Base-by-base conservation (phyloP, 2,329 filamentous ascomycete species). In the Coniochaeta sp. region DNA sequence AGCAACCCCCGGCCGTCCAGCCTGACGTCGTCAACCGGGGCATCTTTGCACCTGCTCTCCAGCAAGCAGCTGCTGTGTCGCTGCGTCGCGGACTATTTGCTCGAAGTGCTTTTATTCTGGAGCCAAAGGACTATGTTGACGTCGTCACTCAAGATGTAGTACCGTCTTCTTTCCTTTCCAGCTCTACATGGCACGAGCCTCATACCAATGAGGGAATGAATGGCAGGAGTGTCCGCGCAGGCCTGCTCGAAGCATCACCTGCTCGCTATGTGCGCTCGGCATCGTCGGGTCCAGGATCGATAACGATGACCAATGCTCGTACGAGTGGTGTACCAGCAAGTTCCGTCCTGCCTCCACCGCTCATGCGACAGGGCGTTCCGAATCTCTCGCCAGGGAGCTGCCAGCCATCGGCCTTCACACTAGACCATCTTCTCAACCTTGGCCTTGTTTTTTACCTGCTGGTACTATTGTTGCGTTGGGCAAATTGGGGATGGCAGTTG, bases 401-500 rank as follows among this genome's bases (percentile, higher is more conserved):
- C 34, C 47, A 7, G 24, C 24, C 24, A 31, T 31, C 24, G 47
- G 4, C 44, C 16, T 14, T 40, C 28, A 24, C 56, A 52, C 59
- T 63, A 60, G 62, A 63, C 62, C 64, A 62, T 59, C 62, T 69
- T 64, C 62, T 63, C 63, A 65, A 63, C 58, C 44, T 66, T 58
- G 63, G 67, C 64, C 66, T 69, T 66, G 67, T 69, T 62, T 67
- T 66, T 65, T 61, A 58, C 63, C 62, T 69, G 62, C 58, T 62
- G 57, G 64, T 59, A 40, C 60, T 22, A 24, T 50, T 60, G 16
- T 19, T 64, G 62, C 60, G 60, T 33, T 59, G 62, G 28, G 62
- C 57, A 17, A 54, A 38, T 57, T 36, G 60, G 61, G 62, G 56
- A 47, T 36, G 43, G 56, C 60, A 63, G 61, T 47, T 47, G 57